Evolutionary conservation across 2,329 filamentous ascomycete species (phyloP), one percentile per base, ranked within the genome.

Genomic region (Chrysoporthe austroafricana): DNA sequence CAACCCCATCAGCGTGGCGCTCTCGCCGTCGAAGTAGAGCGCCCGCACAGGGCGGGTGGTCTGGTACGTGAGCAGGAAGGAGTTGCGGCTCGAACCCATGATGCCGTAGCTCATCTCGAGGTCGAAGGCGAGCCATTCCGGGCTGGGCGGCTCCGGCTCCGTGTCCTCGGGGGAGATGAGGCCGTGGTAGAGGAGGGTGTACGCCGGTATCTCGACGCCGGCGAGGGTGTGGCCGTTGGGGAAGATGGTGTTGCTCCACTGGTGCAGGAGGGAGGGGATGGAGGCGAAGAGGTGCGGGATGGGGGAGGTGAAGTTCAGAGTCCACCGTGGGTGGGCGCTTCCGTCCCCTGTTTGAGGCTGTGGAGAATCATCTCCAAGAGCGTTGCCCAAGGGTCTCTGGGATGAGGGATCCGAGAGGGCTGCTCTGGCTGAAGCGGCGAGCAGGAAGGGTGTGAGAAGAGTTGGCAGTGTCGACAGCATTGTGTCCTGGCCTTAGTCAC

Each of bases 31-130:
- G 66, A 86, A 84, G 71, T 85, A 85, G 4, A 85, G 73, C 42
- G 79, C 79, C 66, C 77, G 78, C 9, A 81, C 73, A 11, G 77
- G 73, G 5, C 78, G 79, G 21, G 77, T 81, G 1, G 82, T 82
- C 70, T 84, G 79, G 72, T 83, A 86, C 1, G 81, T 84, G 48
- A 85, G 76, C 75, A 85, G 76, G 67, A 80, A 79, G 9, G 80
- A 82, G 62, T 81, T 73, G 44, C 78, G 76, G 34, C 76, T 75
- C 0, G 74, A 75, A 26, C 83, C 83, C 79, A 84, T 84, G 69
- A 86, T 85, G 5, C 81, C 81, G 70, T 85, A 85, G n/a, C 82
- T 78, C 83, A 85, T 85, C 66, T 82, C 82, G 72, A 82, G 75
- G 72, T 85, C 84, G 70, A 86, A 82, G 6, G 83, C 81, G 32